Percentiles rank a stretch among this genome's conserved stretches.
These are phyloP conservation scores for Erysimum cheiranthoides DNA, from an alignment of 345 rosid species.

Conservation along the genomic window DNA sequence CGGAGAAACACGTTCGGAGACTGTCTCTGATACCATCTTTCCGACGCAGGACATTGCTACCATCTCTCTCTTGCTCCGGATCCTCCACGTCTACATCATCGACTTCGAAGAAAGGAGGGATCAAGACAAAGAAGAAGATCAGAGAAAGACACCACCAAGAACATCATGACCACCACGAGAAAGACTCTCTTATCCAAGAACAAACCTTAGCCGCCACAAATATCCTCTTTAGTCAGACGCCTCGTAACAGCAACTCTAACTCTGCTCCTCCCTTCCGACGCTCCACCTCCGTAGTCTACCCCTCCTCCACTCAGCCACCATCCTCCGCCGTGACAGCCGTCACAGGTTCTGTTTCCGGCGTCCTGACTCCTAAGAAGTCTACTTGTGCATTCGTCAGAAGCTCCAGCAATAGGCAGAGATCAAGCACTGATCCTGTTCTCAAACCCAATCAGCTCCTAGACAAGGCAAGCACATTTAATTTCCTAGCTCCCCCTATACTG, in stretches of 20 bases:
- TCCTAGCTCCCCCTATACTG: background rate
- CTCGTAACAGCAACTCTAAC: slow-evolving; percentile 56
- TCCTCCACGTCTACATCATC: slow-evolving; percentile 43
- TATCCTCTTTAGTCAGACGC: slow-evolving; percentile 69
- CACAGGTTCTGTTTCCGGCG: slow-evolving; percentile 44
- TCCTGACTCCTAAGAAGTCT: slow-evolving; percentile 69
- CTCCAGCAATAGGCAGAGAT: slow-evolving; percentile 85
- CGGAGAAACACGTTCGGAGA: slow-evolving; percentile 40
- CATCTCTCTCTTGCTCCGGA: slow-evolving; percentile 46
- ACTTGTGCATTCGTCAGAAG: slow-evolving; percentile 56
- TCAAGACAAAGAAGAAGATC: slow-evolving; percentile 45
- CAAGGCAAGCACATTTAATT: slow-evolving; percentile 57
- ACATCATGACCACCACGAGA: slow-evolving; percentile 38
- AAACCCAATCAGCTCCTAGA: slow-evolving; percentile 89
- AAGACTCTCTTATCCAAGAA: slow-evolving; percentile 70
- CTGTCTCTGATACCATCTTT: slow-evolving; percentile 45
- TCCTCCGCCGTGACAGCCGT: slow-evolving; percentile 20
- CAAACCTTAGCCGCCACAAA: slow-evolving; percentile 82
- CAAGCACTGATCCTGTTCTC: slow-evolving; percentile 83
- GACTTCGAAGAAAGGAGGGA: slow-evolving; percentile 42
- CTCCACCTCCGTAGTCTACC: slow-evolving; percentile 71
- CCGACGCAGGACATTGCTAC: slow-evolving; percentile 41
- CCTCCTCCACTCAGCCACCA: slow-evolving; percentile 30
- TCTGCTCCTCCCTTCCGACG: slow-evolving; percentile 71
- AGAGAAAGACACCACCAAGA: slow-evolving; percentile 50